A percentile compares a stretch with the other conserved stretches of the same genome.
phyloP scores from a whole-genome alignment of 1,284 basidiomycete species.

The Tremellales sp. region DNA sequence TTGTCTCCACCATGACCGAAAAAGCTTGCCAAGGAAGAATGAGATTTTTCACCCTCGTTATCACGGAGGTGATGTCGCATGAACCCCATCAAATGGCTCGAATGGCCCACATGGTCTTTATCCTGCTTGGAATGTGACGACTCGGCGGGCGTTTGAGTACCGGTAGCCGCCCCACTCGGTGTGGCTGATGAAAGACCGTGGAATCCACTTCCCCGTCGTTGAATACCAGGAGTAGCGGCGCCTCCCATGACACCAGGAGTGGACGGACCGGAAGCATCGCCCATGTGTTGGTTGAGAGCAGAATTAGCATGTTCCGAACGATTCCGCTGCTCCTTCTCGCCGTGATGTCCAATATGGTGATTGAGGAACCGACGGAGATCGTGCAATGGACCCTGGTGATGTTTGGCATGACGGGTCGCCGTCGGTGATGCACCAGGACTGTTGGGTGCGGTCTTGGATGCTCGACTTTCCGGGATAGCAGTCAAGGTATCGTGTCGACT shows the following conservation, averaged over 20 bases:
- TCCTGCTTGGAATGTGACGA: conserved; percentile 9
- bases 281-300: conserved; percentile 19
- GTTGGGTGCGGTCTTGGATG: conserved; percentile 35
- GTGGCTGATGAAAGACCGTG: conserved; percentile 16
- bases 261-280: conserved; percentile 25
- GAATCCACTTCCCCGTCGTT: conserved; percentile 39
- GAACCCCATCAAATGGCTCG: conserved; percentile 48
- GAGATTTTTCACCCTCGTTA: conserved; percentile 48
- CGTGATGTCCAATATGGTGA: conserved; percentile 69
- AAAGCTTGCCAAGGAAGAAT: conserved; percentile 46
- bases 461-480: conserved; percentile 1
- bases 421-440: conserved; percentile 41
- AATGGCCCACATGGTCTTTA: conserved; percentile 25
- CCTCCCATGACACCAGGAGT: conserved; percentile 22
- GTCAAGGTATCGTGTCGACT: conserved; percentile 1
- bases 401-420: conserved; percentile 45
- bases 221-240: conserved; percentile 40
- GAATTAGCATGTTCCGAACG: conserved; percentile 13
- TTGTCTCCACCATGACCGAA: conserved; percentile 46
- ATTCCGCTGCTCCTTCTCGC: conserved; percentile 24
- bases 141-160: conserved; percentile 11
- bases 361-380: conserved; percentile 90
- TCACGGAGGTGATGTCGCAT: conserved; percentile 48
- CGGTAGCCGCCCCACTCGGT: conserved; percentile 13
- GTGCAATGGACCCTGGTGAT: conserved; percentile 63